Evolutionary conservation across 495 filamentous ascomycete genomes (phyloP).

Genomic region (Oleoguttula mirabilis): DNA sequence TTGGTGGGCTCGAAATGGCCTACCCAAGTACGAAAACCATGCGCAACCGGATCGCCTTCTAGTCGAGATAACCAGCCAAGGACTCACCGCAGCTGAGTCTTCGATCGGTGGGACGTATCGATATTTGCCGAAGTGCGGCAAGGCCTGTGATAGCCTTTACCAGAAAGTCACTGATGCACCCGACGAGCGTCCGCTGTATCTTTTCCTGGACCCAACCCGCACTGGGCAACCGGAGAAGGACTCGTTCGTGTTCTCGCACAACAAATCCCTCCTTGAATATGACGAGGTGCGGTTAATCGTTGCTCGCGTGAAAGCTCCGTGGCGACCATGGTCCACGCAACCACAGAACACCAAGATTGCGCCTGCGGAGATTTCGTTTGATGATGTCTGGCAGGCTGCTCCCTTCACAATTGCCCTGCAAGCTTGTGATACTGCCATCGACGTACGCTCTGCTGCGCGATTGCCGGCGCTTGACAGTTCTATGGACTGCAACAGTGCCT

Average conservation of each 20-base stretch:
- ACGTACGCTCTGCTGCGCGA: too few species aligned
- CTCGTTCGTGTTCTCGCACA: slow-evolving; percentile 51
- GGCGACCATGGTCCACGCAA: slow-evolving; percentile 19
- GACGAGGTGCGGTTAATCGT: slow-evolving; percentile 42
- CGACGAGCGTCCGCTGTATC: slow-evolving; percentile 34
- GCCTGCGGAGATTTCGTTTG: too few species aligned
- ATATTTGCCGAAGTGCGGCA: slow-evolving; percentile 53
- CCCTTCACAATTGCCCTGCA: too few species aligned
- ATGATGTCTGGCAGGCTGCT: too few species aligned
- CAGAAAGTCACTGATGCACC: slow-evolving; percentile 22
- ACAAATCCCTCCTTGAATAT: slow-evolving; percentile 38
- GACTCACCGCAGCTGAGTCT: neutral
- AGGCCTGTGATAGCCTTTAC: slow-evolving; percentile 48
- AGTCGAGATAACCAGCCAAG: slow-evolving; percentile 26
- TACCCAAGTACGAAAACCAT: slow-evolving; percentile 22
- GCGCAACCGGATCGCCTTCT: slow-evolving; percentile 34
- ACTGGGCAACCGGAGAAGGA: slow-evolving; percentile 39
- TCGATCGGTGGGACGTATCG: slow-evolving; percentile 46
- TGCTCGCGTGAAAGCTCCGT: slow-evolving; percentile 31
- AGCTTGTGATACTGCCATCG: too few species aligned
- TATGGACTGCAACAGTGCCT: too few species aligned
- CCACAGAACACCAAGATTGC: too few species aligned
- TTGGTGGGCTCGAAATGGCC: slow-evolving; percentile 18
- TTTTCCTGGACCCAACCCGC: slow-evolving; percentile 53
- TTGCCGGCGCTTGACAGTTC: too few species aligned